Evolutionary conservation across 768 basidiomycete species (phyloP).

Genomic region (Ramaria sp.): DNA sequence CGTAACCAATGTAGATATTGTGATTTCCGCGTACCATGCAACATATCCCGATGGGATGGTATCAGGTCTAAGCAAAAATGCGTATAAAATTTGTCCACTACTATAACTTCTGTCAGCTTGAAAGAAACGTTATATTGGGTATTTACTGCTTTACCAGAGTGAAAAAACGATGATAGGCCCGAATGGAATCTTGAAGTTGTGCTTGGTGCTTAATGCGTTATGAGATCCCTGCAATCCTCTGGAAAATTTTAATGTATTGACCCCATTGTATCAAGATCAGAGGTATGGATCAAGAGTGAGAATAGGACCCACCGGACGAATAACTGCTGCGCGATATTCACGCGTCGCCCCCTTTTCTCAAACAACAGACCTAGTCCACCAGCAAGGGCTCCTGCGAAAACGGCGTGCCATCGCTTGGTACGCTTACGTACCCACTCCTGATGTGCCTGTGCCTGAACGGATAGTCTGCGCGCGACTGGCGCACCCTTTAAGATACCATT

Average conservation of each 20-base stretch:
- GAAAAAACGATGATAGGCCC: slow-evolving; percentile 79
- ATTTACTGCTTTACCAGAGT: slow-evolving; percentile 41
- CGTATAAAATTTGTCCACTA: slow-evolving; percentile 81
- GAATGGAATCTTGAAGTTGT: slow-evolving; percentile 62
- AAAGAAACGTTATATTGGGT: background rate
- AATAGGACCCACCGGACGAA: slow-evolving; percentile 66
- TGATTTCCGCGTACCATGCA: slow-evolving; percentile 41
- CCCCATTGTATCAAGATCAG: background rate
- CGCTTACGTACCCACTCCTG: slow-evolving; percentile 52
- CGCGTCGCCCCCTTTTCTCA: slow-evolving; percentile 56
- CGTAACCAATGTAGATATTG: background rate
- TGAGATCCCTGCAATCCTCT: slow-evolving; percentile 88
- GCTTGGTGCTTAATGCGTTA: slow-evolving; percentile 61
- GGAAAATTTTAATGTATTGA: background rate
- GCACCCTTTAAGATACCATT: slow-evolving; percentile 3
- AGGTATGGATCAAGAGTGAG: background rate
- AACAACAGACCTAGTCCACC: slow-evolving; percentile 67
- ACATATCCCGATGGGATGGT: slow-evolving; percentile 73
- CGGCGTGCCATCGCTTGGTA: slow-evolving; percentile 69
- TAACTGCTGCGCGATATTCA: slow-evolving; percentile 72
- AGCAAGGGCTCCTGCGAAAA: slow-evolving; percentile 65
- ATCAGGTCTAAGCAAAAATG: slow-evolving; percentile 66
- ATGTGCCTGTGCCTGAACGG: slow-evolving; percentile 52
- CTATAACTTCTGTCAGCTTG: slow-evolving; percentile 22
- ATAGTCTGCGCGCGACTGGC: slow-evolving; percentile 31